Evolutionary conservation across 164 flowering plant genomes (phyloP).

Genomic region (Echeveria elegans): DNA sequence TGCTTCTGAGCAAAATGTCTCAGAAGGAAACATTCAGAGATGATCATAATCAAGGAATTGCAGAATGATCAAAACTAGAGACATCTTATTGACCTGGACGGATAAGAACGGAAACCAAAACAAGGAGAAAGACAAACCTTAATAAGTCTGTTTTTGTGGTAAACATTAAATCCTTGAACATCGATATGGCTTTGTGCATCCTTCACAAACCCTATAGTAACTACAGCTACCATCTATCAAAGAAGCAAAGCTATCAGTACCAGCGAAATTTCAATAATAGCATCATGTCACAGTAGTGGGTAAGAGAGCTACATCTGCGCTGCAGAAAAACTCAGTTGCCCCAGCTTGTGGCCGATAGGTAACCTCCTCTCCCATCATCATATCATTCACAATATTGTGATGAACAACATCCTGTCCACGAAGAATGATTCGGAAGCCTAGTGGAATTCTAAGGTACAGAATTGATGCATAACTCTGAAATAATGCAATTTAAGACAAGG

Average conservation of each 20-base stretch:
- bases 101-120: neutral
- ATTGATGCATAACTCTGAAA: constrained; percentile 78
- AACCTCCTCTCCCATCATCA: constrained; percentile 50
- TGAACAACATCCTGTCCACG: constrained; percentile 77
- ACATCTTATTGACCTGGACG: neutral
- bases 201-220: constrained; percentile 31
- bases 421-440: constrained; percentile 46
- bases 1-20: neutral
- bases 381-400: constrained; percentile 62
- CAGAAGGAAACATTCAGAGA: neutral
- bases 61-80: neutral
- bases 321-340: constrained; percentile 30
- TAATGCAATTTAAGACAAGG: neutral
- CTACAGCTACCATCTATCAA: constrained; percentile 23
- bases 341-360: constrained; percentile 48
- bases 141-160: constrained; percentile 35
- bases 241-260: neutral
- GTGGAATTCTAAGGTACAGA: constrained; percentile 71
- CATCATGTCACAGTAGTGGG: neutral
- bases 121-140: constrained; percentile 17
- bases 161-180: constrained; percentile 37
- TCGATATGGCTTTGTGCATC: constrained; percentile 30
- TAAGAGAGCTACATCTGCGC: constrained; percentile 33
- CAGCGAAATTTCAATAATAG: neutral
- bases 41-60: neutral